These are phyloP conservation scores for Synchytrium microbalum DNA, from an alignment of 371 early-diverging fungal genomes.

Conservation along the genomic window DNA sequence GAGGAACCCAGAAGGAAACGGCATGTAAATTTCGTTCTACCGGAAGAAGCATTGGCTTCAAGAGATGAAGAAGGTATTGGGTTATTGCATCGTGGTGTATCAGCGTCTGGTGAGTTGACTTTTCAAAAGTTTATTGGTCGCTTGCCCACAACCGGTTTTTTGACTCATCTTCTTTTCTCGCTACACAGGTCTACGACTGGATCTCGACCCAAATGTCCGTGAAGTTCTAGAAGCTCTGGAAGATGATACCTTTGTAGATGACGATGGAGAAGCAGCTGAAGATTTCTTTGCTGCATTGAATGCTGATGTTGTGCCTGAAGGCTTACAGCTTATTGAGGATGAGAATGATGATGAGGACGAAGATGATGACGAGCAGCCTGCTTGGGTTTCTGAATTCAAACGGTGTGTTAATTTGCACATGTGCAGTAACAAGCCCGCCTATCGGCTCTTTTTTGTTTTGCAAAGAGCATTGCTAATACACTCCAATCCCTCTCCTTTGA, in stretches of 20 bases:
- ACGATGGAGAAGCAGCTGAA: constrained; percentile 55
- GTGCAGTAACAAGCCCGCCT: no score
- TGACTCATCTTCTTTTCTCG: no score
- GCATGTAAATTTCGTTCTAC: constrained; percentile 45
- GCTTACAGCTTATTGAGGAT: constrained; percentile 14
- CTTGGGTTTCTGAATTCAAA: constrained; percentile 31
- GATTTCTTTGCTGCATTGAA: constrained; percentile 64
- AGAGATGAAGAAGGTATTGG: constrained; percentile 34
- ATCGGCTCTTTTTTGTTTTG: no score
- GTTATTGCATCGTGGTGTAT: constrained; percentile 27
- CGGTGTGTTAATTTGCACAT: constrained; percentile 34
- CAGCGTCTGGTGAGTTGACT: constrained; percentile 8
- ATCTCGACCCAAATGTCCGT: constrained; percentile 46
- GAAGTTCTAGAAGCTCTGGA: constrained; percentile 86
- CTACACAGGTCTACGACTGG: constrained; percentile 7
- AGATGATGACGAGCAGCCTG: constrained; percentile 35
- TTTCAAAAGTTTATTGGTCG: no score
- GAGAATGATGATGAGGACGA: constrained; percentile 31
- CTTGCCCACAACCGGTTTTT: no score
- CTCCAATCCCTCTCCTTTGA: no score
- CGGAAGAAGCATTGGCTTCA: constrained; percentile 69
- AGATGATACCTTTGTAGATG: constrained; percentile 67
- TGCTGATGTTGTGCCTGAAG: constrained; percentile 37
- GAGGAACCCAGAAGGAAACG: constrained; percentile 17
- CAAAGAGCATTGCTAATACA: no score